These are phyloP conservation scores for Metschnikowia similis DNA, from an alignment of 805 yeast genomes.

Conservation along the genomic window DNA sequence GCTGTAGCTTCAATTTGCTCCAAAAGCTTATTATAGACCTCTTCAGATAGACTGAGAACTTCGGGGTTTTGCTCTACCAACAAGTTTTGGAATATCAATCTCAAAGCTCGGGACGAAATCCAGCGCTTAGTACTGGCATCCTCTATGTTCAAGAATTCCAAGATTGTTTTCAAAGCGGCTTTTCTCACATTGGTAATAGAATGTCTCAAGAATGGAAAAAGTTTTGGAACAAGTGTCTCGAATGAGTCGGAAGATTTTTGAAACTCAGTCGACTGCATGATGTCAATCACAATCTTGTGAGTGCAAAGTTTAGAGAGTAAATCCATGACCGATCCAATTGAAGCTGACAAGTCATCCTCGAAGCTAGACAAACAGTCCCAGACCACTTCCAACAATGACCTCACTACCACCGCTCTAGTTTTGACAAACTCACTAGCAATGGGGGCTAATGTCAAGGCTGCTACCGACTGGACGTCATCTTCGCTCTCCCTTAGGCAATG, in stretches of 20 bases:
- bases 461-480: constrained; percentile 96
- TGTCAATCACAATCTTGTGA: constrained; percentile 68
- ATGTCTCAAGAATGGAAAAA: constrained; percentile 90
- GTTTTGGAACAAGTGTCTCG: constrained; percentile 75
- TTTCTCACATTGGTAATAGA: constrained; percentile 87
- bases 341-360: constrained; percentile 89
- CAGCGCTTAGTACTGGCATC: constrained; percentile 57
- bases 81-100: constrained; percentile 82
- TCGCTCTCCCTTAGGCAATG: constrained; percentile 75
- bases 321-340: constrained; percentile 96
- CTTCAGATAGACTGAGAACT: constrained; percentile 58
- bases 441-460: constrained; percentile 89
- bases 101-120: constrained; percentile 69
- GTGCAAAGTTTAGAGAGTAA: constrained; percentile 82
- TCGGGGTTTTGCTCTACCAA: constrained; percentile 82
- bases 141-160: constrained; percentile 64
- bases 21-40: constrained; percentile 57
- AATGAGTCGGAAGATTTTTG: constrained; percentile 55
- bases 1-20: constrained; percentile 36
- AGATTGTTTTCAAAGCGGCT: constrained; percentile 76
- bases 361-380: constrained; percentile 86
- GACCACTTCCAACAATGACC: constrained; percentile 58
- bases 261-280: constrained; percentile 60
- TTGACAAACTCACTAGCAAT: constrained; percentile 84
- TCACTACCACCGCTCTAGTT: constrained; percentile 48